Base-by-base conservation (phyloP, 371 early-diverging fungal genomes). In the Apophysomyces sp. region DNA sequence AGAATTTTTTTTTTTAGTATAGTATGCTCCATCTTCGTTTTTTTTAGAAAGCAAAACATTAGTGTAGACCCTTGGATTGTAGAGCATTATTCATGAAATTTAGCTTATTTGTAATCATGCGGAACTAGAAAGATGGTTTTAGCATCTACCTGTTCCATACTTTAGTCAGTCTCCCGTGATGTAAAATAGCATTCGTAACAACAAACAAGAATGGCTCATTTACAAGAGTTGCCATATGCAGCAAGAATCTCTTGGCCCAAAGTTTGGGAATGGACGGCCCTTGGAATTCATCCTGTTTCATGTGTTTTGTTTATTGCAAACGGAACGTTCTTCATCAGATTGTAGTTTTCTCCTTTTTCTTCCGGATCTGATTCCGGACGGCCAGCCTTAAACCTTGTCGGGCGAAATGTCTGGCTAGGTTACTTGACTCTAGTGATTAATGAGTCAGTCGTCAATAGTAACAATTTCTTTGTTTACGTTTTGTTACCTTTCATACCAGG, bases 361-460 rank as follows among this genome's bases (percentile, higher is more conserved):
- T 32, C 29, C 72, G 60, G 36, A 54, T 29, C 31, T 66, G 66
- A 9, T 75, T 83, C 6, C 88, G 80, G 26, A 91, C 82, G 11
- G 88, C 85, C 55, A 88, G 78, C 60, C 85, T 81, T 15, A 89
- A 74, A 12, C 89, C 88, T 72, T 89, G 89, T 37, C 72, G 75
- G 6, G 86, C 86, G 56, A 91, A 86, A 62, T 83, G 80, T 63
- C 80, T 82, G 6, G 89, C 86, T 0, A 91, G 65, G 21, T 72
- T 72, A 4, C 88, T 89, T 1, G 89, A 88, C 66, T 79, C 84
- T 89, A 71, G 13, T 34, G n/a, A 0, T 34, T 13, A 34, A 11
- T 11, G 34, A 34, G 34, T 34, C 4, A 34, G 34, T n/a, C n/a
- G n/a, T n/a, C n/a, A n/a, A n/a, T n/a, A n/a, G n/a, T n/a, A n/a